phyloP scores from a whole-genome alignment of 2,329 filamentous ascomycete species.

The Emmonsia crescens region DNA sequence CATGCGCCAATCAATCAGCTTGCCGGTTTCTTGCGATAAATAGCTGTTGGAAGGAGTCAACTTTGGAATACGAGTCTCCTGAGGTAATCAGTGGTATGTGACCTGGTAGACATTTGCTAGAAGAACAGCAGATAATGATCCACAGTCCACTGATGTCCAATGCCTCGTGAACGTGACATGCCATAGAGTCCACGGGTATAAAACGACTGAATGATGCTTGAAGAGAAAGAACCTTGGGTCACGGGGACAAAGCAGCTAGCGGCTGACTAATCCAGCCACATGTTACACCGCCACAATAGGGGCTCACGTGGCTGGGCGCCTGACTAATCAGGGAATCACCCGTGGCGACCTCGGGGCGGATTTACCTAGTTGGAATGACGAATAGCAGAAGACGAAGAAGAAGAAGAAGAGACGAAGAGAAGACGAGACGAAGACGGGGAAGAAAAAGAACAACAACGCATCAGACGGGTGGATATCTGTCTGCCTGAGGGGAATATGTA shows the following conservation, averaged over 20 bases:
- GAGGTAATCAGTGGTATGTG: not conserved
- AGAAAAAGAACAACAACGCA: not conserved
- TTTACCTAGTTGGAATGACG: too few relatives aligned
- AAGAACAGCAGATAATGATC: not conserved
- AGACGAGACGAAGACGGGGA: not conserved
- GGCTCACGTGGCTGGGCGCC: not conserved
- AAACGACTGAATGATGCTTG: not conserved
- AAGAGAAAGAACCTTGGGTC: not conserved
- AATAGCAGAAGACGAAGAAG: not conserved
- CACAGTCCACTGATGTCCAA: not conserved
- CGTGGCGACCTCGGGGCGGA: not conserved
- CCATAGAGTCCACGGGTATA: too few relatives aligned
- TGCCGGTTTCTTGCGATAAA: not conserved
- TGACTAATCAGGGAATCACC: not conserved
- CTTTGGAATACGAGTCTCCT: not conserved
- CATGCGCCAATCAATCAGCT: not conserved
- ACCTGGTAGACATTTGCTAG: not conserved
- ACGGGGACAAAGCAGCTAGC: not conserved
- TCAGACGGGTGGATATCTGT: not conserved
- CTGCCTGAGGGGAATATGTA: not conserved
- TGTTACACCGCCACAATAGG: not conserved
- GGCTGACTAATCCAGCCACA: not conserved
- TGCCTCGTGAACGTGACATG: not conserved
- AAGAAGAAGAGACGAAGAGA: not conserved
- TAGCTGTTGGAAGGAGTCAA: not conserved